phyloP scores from a whole-genome alignment of 2,329 filamentous ascomycete species.

The Scorias spongiosa region DNA sequence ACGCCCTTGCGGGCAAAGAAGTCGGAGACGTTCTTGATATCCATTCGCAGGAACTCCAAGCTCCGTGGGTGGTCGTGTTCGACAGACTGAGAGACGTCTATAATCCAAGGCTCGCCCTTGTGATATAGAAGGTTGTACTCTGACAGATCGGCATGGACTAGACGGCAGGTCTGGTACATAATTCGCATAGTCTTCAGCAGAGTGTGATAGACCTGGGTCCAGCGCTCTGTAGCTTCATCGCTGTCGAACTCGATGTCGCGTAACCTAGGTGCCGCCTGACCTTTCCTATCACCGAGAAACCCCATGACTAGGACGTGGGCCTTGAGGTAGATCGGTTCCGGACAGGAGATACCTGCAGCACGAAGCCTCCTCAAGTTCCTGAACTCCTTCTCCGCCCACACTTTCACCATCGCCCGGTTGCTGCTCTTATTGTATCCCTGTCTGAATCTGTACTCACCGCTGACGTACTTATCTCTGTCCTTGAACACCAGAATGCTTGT shows the following conservation, averaged over 20 bases:
- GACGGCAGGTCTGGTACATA: conserved; percentile 79
- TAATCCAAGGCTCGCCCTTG: conserved; percentile 69
- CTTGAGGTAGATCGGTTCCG: conserved; percentile 75
- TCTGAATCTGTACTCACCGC: conserved; percentile 83
- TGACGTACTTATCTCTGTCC: conserved; percentile 90
- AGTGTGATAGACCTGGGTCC: conserved; percentile 67
- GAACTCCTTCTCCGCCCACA: conserved; percentile 98
- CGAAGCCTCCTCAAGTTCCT: conserved; percentile 79
- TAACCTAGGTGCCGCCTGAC: conserved; percentile 74
- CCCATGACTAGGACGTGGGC: conserved; percentile 93
- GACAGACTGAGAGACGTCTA: conserved; percentile 94
- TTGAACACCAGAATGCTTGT: conserved; percentile 96
- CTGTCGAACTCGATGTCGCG: conserved; percentile 70
- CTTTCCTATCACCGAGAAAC: conserved; percentile 76
- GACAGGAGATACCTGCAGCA: conserved; percentile 72
- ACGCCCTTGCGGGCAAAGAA: conserved; percentile 84
- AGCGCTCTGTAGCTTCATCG: conserved; percentile 46
- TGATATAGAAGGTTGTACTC: conserved; percentile 97
- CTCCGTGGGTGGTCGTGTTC: conserved; percentile 91
- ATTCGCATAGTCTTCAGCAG: conserved; percentile 77
- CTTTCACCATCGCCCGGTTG: conserved; percentile 91
- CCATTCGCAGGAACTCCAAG: conserved; percentile 90
- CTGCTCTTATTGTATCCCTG: conserved; percentile 86
- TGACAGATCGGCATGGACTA: conserved; percentile 92
- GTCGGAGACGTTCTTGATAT: conserved; percentile 90